Base-by-base conservation (phyloP, 129 eudicot genomes). In the Artemisia annua region DNA sequence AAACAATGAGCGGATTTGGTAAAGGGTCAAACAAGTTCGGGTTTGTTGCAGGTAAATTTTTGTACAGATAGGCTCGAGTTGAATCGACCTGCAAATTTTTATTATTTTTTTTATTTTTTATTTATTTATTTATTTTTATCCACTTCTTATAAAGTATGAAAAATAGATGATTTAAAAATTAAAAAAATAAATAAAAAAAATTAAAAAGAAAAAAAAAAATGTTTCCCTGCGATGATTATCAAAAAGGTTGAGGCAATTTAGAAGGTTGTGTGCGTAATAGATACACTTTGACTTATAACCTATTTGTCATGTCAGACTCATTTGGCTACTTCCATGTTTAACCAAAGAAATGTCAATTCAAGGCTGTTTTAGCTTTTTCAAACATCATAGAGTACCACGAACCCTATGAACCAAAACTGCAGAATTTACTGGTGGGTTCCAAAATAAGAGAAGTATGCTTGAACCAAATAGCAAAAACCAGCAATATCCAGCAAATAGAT, bases 401-500 rank as follows among this genome's bases (percentile, higher is more conserved):
- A 17, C 11, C 62, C 43, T 0, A 22, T 24, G 19, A 24, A 68
- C 24, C 24, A 48, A 14, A 24, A 50, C 22, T 24, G 8, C 46
- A 14, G 7, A 50, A 13, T 52, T 69, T 28, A 69, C 39, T 48
- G 22, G 61, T 69, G 49, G n/a, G 50, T 69, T 28, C 11, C 30
- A 60, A 11, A 54, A n/a, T 26, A 26, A 20, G 12, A 17, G 54
- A 66, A 15, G 48, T 26, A 51, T 50, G 73, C 48, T 26, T 69
- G 46, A 54, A 66, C 35, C 66, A 69, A 30, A 16, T 10, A 52
- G 7, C 11, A 24, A 51, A 59, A 7, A 49, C 39, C 64, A 64
- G 75, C 66, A 30, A 39, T 39, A 39, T 39, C 46, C 46, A 39
- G 46, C 46, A 39, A 67, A 12, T 60, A 53, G 59, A 62, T 44